phyloP scores from a whole-genome alignment of 305 asterid genomes.

The Nicotiana rustica region DNA sequence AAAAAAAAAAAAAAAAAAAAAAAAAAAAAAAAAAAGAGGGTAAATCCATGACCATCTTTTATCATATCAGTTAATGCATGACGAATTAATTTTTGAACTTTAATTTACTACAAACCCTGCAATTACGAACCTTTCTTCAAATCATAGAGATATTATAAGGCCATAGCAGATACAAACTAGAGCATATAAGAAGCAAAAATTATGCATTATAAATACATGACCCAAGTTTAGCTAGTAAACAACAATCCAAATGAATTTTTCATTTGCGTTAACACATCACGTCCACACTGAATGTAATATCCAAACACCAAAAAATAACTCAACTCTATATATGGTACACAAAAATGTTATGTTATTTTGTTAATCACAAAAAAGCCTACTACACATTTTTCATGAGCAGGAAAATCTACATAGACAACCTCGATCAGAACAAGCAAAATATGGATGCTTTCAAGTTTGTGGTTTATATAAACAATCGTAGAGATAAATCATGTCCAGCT shows the following conservation, averaged over 20 bases:
- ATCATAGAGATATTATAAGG: no score
- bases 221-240: background rate
- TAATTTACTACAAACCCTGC: no score
- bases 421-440: background rate
- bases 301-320: constrained; percentile 6
- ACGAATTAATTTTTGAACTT: no score
- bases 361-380: background rate
- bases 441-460: no score
- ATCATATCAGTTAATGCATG: background rate
- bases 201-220: background rate
- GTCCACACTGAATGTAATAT: background rate
- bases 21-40: no score
- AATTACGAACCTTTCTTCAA: no score
- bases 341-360: background rate
- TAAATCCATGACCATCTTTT: no score
- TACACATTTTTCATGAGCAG: background rate
- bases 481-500: background rate
- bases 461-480: background rate
- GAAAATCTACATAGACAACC: background rate
- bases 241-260: background rate
- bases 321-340: background rate
- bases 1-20: no score
- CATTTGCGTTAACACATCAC: background rate
- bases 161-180: background rate
- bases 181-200: background rate